phyloP scores from a whole-genome alignment of 352 stramenopile species.

The Nothophytophthora sp. region DNA sequence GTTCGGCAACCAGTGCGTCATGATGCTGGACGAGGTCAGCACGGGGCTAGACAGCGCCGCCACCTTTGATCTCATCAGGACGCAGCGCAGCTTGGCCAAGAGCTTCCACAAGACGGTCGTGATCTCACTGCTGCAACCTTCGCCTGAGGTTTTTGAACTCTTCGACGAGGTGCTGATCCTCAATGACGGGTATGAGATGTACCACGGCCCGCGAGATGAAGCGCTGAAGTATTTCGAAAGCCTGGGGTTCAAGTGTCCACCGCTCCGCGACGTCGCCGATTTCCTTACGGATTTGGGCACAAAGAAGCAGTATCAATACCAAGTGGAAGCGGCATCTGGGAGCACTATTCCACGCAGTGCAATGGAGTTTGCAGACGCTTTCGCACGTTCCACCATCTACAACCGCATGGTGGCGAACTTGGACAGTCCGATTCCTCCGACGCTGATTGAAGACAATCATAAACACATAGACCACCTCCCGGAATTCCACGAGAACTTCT shows the following conservation, averaged over 20 bases:
- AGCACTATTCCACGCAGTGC: conserved; percentile 6
- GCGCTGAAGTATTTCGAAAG: conserved; percentile 68
- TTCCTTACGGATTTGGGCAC: conserved; percentile 75
- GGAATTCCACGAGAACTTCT: conserved; percentile 13
- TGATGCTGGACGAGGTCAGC: conserved; percentile 90
- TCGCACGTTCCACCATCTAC: conserved; percentile 22
- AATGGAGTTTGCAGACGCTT: conserved; percentile 29
- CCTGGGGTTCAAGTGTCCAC: conserved; percentile 50
- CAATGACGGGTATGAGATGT: conserved; percentile 28
- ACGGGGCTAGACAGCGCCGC: conserved; percentile 91
- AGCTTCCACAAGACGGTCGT: conserved; percentile 36
- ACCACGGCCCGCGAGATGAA: conserved; percentile 31
- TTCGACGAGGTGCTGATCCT: conserved; percentile 42
- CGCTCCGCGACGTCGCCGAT: conserved; percentile 85
- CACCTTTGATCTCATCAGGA: conserved; percentile 85
- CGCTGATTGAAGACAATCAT: conserved; percentile 76
- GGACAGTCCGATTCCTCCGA: conserved; percentile 74
- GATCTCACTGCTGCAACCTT: conserved; percentile 70
- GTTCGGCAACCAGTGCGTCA: conserved; percentile 56
- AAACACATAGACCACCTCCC: conserved; percentile 20
- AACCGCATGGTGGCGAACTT: conserved; percentile 54
- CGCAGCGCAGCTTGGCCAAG: conserved; percentile 34
- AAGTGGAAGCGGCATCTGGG: neutral
- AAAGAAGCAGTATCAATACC: conserved; percentile 15
- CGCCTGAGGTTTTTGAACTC: conserved; percentile 38